Evolutionary conservation across 345 rosid species (phyloP).

Genomic region (Stellera chamaejasme): DNA sequence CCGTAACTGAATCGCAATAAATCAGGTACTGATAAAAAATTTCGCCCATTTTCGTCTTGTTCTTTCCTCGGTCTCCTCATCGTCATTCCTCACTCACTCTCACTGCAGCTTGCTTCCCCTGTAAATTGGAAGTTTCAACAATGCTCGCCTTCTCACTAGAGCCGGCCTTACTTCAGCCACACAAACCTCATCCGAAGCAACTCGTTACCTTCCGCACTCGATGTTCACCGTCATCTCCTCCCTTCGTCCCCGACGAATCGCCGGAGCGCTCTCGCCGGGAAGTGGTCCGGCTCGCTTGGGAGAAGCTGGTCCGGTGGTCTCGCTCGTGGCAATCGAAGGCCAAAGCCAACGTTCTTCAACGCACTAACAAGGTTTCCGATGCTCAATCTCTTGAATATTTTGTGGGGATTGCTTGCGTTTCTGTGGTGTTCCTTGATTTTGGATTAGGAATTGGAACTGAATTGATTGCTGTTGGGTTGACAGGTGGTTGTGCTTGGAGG

Average conservation of each 20-base stretch:
- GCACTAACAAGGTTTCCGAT: constrained; percentile 61
- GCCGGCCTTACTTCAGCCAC: constrained; percentile 10
- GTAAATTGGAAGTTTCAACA: too few species aligned
- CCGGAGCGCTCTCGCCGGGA: constrained; percentile 41
- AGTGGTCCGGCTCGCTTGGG: constrained; percentile 81
- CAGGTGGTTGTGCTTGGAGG: constrained; percentile 98
- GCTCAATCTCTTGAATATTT: neutral
- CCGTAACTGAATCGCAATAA: too few species aligned
- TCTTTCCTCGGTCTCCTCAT: too few species aligned
- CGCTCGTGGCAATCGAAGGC: constrained; percentile 78
- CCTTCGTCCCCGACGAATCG: constrained; percentile 3
- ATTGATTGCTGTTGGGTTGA: constrained; percentile 2
- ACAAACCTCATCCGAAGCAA: constrained; percentile 18
- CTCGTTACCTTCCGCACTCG: constrained; percentile 2
- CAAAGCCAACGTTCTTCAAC: constrained; percentile 63
- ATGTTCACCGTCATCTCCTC: constrained; percentile 23
- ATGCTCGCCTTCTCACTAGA: too few species aligned
- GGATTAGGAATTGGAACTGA: neutral
- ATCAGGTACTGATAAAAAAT: too few species aligned
- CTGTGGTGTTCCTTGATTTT: neutral
- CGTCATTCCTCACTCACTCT: too few species aligned
- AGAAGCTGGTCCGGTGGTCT: constrained; percentile 84
- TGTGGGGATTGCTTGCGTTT: neutral
- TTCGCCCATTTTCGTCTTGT: too few species aligned
- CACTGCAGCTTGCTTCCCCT: too few species aligned